Base-by-base conservation (phyloP, 352 stramenopile genomes). In the Albugo laibachii region DNA sequence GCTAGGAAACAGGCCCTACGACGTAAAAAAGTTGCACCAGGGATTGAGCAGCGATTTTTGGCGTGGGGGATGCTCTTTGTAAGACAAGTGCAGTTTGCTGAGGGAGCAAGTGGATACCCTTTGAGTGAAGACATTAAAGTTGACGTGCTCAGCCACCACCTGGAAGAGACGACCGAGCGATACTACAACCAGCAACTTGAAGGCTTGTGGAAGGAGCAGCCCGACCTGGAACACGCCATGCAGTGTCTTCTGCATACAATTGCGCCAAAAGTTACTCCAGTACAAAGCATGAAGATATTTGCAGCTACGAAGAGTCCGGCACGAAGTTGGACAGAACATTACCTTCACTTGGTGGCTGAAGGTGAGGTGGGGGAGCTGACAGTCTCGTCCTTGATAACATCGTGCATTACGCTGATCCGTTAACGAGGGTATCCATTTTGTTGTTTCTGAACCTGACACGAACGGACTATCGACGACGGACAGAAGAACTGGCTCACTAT, bases 311-410 rank as follows among this genome's bases (percentile, higher is more conserved):
- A 54, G 27, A 44, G 37, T 36, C 20, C 20, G 1, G 20, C 16
- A 2, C 38, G 49, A 18, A 37, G 43, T n/a, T 55, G 42, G 39
- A 41, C 45, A 1, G 49, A 55, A 1, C 49, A 55, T 16, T 31
- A 47, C 14, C 16, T 55, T 4, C 49, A 55, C 19, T 13, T 55
- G n/a, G n/a, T n/a, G n/a, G n/a, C n/a, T n/a, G n/a, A n/a, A n/a
- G n/a, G n/a, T n/a, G n/a, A n/a, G n/a, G n/a, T n/a, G n/a, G n/a
- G n/a, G n/a, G n/a, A n/a, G n/a, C n/a, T n/a, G n/a, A n/a, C n/a
- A n/a, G n/a, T n/a, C n/a, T n/a, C n/a, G n/a, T n/a, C n/a, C n/a
- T n/a, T n/a, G n/a, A n/a, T n/a, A n/a, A n/a, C n/a, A n/a, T n/a
- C n/a, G n/a, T n/a, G n/a, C n/a, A n/a, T n/a, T n/a, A n/a, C n/a